Conservation (phyloP, 805 yeast species). For the Brettanomyces bruxellensis region DNA sequence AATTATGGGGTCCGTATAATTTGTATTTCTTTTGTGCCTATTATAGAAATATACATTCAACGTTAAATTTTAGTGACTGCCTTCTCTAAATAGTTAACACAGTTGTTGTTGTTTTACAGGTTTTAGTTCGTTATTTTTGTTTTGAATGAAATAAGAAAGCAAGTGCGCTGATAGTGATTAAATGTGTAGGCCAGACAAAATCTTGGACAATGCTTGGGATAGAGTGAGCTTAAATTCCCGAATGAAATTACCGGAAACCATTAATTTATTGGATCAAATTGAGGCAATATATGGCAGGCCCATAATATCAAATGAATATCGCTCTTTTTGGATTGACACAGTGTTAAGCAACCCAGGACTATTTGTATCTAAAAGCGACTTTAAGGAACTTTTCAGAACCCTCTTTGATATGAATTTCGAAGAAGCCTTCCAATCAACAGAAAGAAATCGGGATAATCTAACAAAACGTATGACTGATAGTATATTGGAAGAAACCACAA, state of each 20-base stretch:
- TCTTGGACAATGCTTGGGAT: slow-evolving; percentile 7
- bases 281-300: slow-evolving; percentile 4
- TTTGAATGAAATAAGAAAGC: too few species aligned
- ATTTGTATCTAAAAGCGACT: slow-evolving; percentile 7
- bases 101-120: too few species aligned
- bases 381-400: slow-evolving; percentile 9
- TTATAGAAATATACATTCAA: too few species aligned
- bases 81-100: too few species aligned
- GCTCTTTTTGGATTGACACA: slow-evolving; percentile 11
- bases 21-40: too few species aligned
- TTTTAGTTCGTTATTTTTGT: too few species aligned
- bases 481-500: slow-evolving; percentile 1
- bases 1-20: too few species aligned
- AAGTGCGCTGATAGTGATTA: not conserved
- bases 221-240: not conserved
- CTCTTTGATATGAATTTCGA: slow-evolving; percentile 9
- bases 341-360: slow-evolving; percentile 7
- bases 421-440: slow-evolving; percentile 3
- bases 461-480: slow-evolving; percentile 1
- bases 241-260: slow-evolving; percentile 5
- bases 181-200: not conserved
- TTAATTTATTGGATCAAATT: slow-evolving; percentile 7
- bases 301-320: slow-evolving; percentile 9
- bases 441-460: not conserved
- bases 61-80: too few species aligned